phyloP scores from a whole-genome alignment of 768 basidiomycete genomes.

The Cyclocybe aegerita region DNA sequence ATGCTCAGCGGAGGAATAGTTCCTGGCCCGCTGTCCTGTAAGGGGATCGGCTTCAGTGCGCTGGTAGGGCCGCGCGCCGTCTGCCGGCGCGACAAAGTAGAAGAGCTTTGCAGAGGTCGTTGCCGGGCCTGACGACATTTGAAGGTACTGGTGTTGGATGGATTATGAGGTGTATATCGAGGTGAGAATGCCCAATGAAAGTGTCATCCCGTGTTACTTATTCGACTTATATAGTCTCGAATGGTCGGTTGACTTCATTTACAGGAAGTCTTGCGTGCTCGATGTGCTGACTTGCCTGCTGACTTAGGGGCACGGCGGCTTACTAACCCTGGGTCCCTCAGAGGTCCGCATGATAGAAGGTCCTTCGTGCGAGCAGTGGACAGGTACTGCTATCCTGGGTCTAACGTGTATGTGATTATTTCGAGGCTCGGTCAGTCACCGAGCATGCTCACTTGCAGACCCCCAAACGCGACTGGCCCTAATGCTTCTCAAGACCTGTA shows the following conservation, averaged over 20 bases:
- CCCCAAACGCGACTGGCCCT: too few species aligned
- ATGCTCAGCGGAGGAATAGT: conserved; percentile 27
- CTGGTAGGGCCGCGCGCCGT: conserved; percentile 40
- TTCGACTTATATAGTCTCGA: too few species aligned
- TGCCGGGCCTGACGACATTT: conserved; percentile 2
- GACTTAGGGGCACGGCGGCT: not conserved
- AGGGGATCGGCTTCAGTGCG: conserved; percentile 31
- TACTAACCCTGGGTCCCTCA: too few species aligned
- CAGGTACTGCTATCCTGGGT: too few species aligned
- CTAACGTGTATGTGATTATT: too few species aligned
- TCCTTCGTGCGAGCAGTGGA: too few species aligned
- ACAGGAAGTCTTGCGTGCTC: conserved; percentile 1
- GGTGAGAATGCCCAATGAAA: not conserved
- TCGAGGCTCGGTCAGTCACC: too few species aligned
- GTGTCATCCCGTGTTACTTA: not conserved
- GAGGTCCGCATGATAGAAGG: too few species aligned
- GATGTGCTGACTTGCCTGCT: not conserved
- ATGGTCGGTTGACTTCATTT: not conserved
- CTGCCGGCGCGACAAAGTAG: conserved; percentile 36
- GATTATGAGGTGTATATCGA: not conserved
- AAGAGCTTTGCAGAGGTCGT: conserved; percentile 29
- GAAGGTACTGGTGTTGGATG: not conserved
- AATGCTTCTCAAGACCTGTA: too few species aligned
- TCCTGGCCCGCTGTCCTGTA: conserved; percentile 35
- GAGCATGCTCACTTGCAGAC: too few species aligned